A percentile compares a stretch with the other conserved stretches of the same genome.
Evolutionary conservation across 495 filamentous ascomycete genomes (phyloP).

Genomic region (Annulohypoxylon nitens): DNA sequence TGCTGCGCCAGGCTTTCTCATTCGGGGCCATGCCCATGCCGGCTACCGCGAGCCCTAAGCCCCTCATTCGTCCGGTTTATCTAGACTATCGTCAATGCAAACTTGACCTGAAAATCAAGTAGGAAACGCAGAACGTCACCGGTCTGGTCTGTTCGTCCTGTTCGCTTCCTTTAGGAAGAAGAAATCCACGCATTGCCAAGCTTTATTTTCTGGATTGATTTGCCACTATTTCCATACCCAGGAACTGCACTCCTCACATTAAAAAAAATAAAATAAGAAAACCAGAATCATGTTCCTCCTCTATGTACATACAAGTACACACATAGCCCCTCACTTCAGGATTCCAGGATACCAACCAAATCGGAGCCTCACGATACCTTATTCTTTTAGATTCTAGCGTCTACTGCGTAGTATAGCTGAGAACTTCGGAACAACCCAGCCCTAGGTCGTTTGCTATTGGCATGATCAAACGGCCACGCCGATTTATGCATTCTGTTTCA

Average conservation of each 20-base stretch:
- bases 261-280: background rate
- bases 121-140: constrained; percentile 35
- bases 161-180: background rate
- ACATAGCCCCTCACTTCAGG: background rate
- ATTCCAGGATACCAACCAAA: constrained; percentile 11
- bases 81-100: constrained; percentile 35
- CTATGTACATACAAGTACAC: background rate
- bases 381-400: constrained; percentile 12
- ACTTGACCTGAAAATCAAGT: constrained; percentile 30
- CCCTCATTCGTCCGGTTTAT: constrained; percentile 37
- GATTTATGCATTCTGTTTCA: constrained; percentile 19
- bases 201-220: background rate
- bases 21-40: constrained; percentile 35
- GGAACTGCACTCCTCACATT: constrained; percentile 22
- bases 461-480: constrained; percentile 5
- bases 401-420: background rate
- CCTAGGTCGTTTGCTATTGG: background rate
- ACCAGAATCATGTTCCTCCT: background rate
- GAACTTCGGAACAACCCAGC: background rate
- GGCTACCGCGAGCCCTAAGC: constrained; percentile 24
- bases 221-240: constrained; percentile 21
- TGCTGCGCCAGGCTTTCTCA: constrained; percentile 28
- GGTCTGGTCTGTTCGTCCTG: background rate
- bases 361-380: constrained; percentile 28
- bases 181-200: constrained; percentile 39